phyloP scores from a whole-genome alignment of 495 filamentous ascomycete species.

The Filosporella fistucella region DNA sequence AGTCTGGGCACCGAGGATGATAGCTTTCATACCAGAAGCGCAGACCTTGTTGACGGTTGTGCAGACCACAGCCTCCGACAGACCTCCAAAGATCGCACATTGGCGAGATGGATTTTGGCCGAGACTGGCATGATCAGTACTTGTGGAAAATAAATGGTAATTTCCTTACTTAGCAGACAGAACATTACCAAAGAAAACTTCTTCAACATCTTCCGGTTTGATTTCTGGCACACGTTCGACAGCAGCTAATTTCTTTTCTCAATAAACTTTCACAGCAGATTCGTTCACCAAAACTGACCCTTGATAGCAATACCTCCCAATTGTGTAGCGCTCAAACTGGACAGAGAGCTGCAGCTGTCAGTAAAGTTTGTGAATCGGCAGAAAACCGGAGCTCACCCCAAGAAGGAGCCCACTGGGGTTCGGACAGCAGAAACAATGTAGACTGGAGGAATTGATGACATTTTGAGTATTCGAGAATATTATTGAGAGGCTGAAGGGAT shows the following conservation, averaged over 20 bases:
- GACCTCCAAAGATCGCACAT: conserved; percentile 83
- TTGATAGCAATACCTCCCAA: conserved; percentile 91
- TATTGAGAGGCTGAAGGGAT: neutral
- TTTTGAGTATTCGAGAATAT: conserved; percentile 16
- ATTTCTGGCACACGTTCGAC: conserved; percentile 80
- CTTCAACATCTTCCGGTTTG: conserved; percentile 81
- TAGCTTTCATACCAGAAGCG: conserved; percentile 87
- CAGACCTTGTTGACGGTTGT: conserved; percentile 99
- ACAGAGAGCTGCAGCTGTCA: conserved; percentile 60
- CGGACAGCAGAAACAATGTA: conserved; percentile 92
- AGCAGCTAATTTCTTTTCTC: too few relatives aligned
- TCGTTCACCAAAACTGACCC: conserved; percentile 49
- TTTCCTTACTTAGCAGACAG: conserved; percentile 86
- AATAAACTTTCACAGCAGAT: too few relatives aligned
- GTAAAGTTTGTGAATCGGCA: conserved; percentile 20
- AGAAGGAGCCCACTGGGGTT: conserved; percentile 89
- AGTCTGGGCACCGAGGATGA: conserved; percentile 91
- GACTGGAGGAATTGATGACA: conserved; percentile 60
- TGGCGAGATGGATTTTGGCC: conserved; percentile 96
- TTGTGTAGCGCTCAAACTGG: conserved; percentile 78
- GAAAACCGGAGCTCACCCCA: conserved; percentile 62
- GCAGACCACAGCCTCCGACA: conserved; percentile 70
- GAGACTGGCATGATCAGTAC: conserved; percentile 51
- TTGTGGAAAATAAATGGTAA: conserved; percentile 33
- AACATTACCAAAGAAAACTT: conserved; percentile 98